Percentiles rank a stretch among this genome's conserved stretches.
Conservation (phyloP, 805 yeast species). For the Schwanniomyces sp. region DNA sequence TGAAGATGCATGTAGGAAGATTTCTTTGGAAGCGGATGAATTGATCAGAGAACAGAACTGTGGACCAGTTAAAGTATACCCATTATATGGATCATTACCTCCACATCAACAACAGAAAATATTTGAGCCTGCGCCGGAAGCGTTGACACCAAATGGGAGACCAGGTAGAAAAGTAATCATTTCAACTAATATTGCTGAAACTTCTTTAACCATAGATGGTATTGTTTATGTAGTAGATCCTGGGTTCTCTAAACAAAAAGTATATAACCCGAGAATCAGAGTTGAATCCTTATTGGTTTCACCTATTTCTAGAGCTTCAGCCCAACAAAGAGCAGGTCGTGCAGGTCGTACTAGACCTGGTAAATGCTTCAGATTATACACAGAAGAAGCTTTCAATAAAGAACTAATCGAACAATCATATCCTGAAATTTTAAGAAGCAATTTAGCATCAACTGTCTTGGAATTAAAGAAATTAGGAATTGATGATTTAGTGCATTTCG, state of each 20-base stretch:
- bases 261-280: constrained; percentile 92
- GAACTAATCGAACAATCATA: constrained; percentile 94
- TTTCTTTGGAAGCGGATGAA: constrained; percentile 85
- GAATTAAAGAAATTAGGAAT: constrained; percentile 92
- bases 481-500: constrained; percentile 95
- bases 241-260: constrained; percentile 95
- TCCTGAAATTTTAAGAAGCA: constrained; percentile 91
- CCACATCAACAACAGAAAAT: constrained; percentile 94
- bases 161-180: constrained; percentile 95
- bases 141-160: constrained; percentile 69
- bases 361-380: constrained; percentile 92
- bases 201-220: constrained; percentile 96
- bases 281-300: constrained; percentile 93
- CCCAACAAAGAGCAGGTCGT: constrained; percentile 99
- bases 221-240: constrained; percentile 97
- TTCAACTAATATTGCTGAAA: constrained; percentile 95
- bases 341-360: constrained; percentile 99
- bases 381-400: constrained; percentile 93
- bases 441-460: constrained; percentile 86
- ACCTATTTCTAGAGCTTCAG: constrained; percentile 95
- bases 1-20: constrained; percentile 92
- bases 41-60: constrained; percentile 83
- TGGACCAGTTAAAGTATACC: constrained; percentile 89
- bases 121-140: constrained; percentile 84
- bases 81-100: constrained; percentile 94